Evolutionary conservation across 148 eudicot species (phyloP), one percentile per base, ranked within the genome.

Genomic region (Bassia scoparia): DNA sequence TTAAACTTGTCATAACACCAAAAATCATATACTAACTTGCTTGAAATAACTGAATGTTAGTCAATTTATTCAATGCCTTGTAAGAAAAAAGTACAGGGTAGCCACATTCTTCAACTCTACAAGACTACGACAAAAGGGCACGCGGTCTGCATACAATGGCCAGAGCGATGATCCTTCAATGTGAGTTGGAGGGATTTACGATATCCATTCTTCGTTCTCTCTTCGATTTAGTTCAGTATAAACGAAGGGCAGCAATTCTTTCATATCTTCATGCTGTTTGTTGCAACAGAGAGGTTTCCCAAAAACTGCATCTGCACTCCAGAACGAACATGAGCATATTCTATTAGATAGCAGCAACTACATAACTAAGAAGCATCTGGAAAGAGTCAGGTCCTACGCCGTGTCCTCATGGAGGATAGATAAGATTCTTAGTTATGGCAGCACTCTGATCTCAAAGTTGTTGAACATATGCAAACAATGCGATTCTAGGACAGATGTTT

Each of bases 381-480:
- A 31, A 61, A 52, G 27, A 46, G 24, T 34, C 17, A 56, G 66
- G 34, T 29, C 35, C 41, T 26, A 27, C n/a, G n/a, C n/a, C n/a
- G n/a, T n/a, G n/a, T n/a, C 38, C 20, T 52, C 38, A 35, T 30
- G 58, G 44, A 48, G 27, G 54, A 43, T 20, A 66, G 31, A 53
- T 65, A 35, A 67, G 54, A 74, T 29, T 66, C 41, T 55, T n/a
- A 30, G 70, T 50, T 74, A 49, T 43, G 24, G 48, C 31, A 16
- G 31, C 34, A 21, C 18, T 15, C 23, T 10, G 23, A 24, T n/a
- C n/a, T n/a, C n/a, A 55, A 5, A 6, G 46, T n/a, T 23, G 2
- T 43, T 43, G 20, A 15, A 7, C 34, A 14, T 17, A 65, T n/a
- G n/a, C n/a, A n/a, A 13, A 63, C 48, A 9, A 37, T 21, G 7